Base-by-base conservation (phyloP, 176 grass and related monocot species). In the Bothriochloa decipiens region DNA sequence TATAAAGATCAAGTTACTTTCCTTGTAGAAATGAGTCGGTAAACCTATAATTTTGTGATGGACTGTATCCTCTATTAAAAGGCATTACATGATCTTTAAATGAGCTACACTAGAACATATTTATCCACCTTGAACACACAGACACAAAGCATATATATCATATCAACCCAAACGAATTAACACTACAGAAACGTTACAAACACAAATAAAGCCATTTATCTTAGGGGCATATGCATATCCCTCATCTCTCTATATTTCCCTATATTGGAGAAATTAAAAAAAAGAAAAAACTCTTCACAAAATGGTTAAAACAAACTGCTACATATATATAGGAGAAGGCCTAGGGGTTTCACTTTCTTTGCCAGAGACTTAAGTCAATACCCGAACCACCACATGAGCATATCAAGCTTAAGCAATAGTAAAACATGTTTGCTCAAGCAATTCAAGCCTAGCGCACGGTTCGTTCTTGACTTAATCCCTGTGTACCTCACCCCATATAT, bases 401-500 rank as follows among this genome's bases (percentile, higher is more conserved):
- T 79, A 50, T 29, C 83, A 22, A 65, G 39, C 69, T 57, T 36
- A 8, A 50, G 84, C 67, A 65, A 37, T 55, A 41, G 37, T 65
- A 52, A 71, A 47, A 52, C 81, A 73, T 53, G 37, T 63, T 22
- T 15, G 42, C 74, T 50, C 77, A 46, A 72, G 40, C 69, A 45
- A 29, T 50, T 36, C 10, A 75, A 49, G 65, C 85, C 80, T 42
- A 80, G 76, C 60, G 77, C 78, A 45, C 75, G 89, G 92, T 94
- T 94, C 92, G 92, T 94, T 92, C 89, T 94, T 94, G 92, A 94
- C 92, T 94, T 82, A 74, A 92, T 84, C 86, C 89, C 84, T 55
- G 78, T 52, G 70, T 68, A 55, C 45, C 76, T 53, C 72, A 26
- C 76, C 69, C 66, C 64, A 11, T 65, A 65, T 80, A 68, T 63